Base-by-base conservation (phyloP, 2,329 filamentous ascomycete genomes). In the Hymenoscyphus scutula region DNA sequence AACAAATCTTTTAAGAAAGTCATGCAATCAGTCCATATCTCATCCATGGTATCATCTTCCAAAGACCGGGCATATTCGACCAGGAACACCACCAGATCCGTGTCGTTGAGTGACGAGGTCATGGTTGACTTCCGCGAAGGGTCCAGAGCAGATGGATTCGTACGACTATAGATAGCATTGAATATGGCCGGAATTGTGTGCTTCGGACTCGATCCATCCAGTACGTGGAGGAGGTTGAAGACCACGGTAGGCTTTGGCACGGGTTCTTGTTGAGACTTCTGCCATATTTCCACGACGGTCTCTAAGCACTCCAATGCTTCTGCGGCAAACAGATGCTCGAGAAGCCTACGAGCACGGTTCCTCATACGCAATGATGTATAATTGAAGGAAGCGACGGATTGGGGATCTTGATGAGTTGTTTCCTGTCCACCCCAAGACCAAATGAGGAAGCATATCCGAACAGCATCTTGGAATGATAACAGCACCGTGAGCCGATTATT, bases 1-100 rank as follows among this genome's bases (percentile, higher is more conserved):
- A 99, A 81, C 30, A 99, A 84, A 73, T 99, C 96, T 66, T 88
- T 89, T 64, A 98, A 76, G 75, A 99, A 99, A 0, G 89, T 85
- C 71, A 93, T 92, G 74, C 94, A 99, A 74, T 99, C 94, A 48
- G 88, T 83, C 95, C 95, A 99, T 56, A 99, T 97, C 76, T 99
- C 95, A 71, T 99, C 95, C 84, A 97, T 94, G 17, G 95, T 90
- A 78, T 99, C 95, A 71, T 99, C 95, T 72, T 99, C 95, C 13
- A 98, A 81, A 0, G 93, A 95, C 32, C 85, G 85, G 0, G 92
- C 89, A 75, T 99, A 99, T 65, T 95, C 90, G 7, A 97, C 90
- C 53, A 98, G 77, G 74, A 99, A 99, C 8, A 89, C 85, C 8
- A 94, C 91, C 11, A 99, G 80, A 71, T 97, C 93, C 0, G 86